Base-by-base conservation (phyloP, 2,329 filamentous ascomycete species). In the Penicillium hordei region DNA sequence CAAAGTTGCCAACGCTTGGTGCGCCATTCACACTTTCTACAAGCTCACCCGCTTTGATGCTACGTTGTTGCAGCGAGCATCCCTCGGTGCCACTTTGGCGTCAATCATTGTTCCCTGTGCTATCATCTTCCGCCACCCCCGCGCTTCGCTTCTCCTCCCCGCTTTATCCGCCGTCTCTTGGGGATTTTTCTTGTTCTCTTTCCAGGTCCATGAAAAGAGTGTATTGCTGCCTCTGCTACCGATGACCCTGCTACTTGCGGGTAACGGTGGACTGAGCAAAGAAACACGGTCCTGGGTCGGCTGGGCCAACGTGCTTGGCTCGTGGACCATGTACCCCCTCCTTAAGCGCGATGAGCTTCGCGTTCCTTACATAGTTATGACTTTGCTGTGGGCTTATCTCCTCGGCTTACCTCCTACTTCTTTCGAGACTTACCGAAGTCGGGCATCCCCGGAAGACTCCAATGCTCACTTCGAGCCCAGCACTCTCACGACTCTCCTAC, bases 1-100 rank as follows among this genome's bases (percentile, higher is more conserved):
- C 79, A 99, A 99, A 76, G 95, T 99, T 21, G 94, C 94, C 69
- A 99, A 99, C 72, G 89, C 97, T 69, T 99, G 94, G 94, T 99
- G 94, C 72, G 89, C 92, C 5, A 82, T 93, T 55, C 95, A 97
- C 72, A 89, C 94, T 0, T 82, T 95, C 55, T 82, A 96, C 78
- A 99, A 99, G 77, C 84, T 99, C 38, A 85, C 89, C 61, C 79
- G 84, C 19, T 94, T 91, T 64, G 86, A 90, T 0, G 75, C 86
- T 3, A 81, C 83, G 8, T 73, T 91, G 6, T 84, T 99, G 31
- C 91, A 96, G 71, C 85, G 85, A 52, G 84, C 86, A 1, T 91
- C 94, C 2, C 82, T 97, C 1, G 78, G 83, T 0, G 83, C 88
- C 1, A 99, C 94, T 0, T 78, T 95, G 2, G 79, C 82, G 1